Percentiles rank a stretch among this genome's conserved stretches.
Evolutionary conservation across 352 stramenopile species (phyloP).

Genomic region (Phytophthora syringae): DNA sequence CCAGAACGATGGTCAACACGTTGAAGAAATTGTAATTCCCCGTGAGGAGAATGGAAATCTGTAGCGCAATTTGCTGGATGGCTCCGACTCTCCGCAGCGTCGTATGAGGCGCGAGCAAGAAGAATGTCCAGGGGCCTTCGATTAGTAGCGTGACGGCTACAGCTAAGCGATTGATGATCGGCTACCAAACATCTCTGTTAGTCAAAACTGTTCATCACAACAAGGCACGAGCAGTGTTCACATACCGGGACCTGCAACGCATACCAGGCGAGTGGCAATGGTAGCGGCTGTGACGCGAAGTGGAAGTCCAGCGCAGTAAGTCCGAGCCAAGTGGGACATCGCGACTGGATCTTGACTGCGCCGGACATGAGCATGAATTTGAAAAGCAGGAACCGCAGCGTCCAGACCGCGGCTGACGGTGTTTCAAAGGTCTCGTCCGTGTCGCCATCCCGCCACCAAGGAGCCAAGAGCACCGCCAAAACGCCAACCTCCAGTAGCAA

Average conservation of each 20-base stretch:
- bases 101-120: constrained; percentile 79
- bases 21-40: constrained; percentile 97
- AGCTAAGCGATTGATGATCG: constrained; percentile 72
- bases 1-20: constrained; percentile 77
- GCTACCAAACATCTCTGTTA: constrained; percentile 34
- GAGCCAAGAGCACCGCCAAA: constrained; percentile 59
- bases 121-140: constrained; percentile 87
- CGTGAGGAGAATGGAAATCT: constrained; percentile 87
- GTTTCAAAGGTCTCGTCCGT: constrained; percentile 39
- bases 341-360: constrained; percentile 91
- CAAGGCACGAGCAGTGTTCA: neutral
- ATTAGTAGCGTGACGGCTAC: constrained; percentile 89
- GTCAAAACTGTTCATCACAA: neutral
- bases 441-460: constrained; percentile 35
- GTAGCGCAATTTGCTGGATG: constrained; percentile 76
- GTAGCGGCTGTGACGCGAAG: constrained; percentile 89
- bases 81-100: constrained; percentile 60
- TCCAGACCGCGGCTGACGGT: constrained; percentile 49
- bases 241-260: constrained; percentile 79
- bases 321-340: constrained; percentile 90
- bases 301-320: constrained; percentile 93
- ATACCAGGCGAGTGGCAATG: constrained; percentile 86
- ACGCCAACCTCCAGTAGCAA: constrained; percentile 89
- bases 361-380: constrained; percentile 96
- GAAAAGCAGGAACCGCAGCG: constrained; percentile 90